Base-by-base conservation (phyloP, 176 grass and related monocot genomes). In the Canna indica region DNA sequence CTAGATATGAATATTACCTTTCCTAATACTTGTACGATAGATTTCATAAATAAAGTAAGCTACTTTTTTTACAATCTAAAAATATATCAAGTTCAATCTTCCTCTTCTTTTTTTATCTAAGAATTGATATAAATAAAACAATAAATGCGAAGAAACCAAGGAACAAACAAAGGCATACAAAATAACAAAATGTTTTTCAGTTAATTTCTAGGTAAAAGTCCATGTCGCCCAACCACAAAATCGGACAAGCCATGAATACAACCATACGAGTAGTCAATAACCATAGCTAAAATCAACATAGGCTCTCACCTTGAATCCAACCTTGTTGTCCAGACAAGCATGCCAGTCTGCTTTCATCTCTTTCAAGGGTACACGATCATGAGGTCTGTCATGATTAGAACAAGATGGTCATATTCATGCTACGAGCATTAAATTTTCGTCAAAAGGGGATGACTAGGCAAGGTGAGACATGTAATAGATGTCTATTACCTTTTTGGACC, bases 321-420 rank as follows among this genome's bases (percentile, higher is more conserved):
- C 81, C 75, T 81, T 86, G 67, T 85, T 96, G 36, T 85, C 85
- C 45, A 96, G 64, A 80, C 86, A 89, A 71, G 76, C 52, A 84
- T 89, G 83, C 88, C 88, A 91, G 69, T 96, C 88, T 77, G 83
- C 76, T 88, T 91, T 96, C 92, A 96, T 96, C 57, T 87, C 88
- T 79, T 87, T 96, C 79, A 96, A 50, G 52, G 77, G 76, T 42
- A 96, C 92, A 76, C 88, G 85, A 52, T 96, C 92, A 85, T 91
- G 92, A 83, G 92, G 92, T 77, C 92, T 96, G 70, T n/a, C 60
- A 80, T 28, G 12, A 78, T 36, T 16, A 52, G 45, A 27, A 53
- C 30, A 53, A 12, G 22, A 71, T 2, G 11, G 5, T 71, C 18
- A 17, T 22, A 28, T 12, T 7, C 28, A 18, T n/a, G n/a, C n/a